Conservation (phyloP, 1,284 basidiomycete species). For the Puccinia horiana region DNA sequence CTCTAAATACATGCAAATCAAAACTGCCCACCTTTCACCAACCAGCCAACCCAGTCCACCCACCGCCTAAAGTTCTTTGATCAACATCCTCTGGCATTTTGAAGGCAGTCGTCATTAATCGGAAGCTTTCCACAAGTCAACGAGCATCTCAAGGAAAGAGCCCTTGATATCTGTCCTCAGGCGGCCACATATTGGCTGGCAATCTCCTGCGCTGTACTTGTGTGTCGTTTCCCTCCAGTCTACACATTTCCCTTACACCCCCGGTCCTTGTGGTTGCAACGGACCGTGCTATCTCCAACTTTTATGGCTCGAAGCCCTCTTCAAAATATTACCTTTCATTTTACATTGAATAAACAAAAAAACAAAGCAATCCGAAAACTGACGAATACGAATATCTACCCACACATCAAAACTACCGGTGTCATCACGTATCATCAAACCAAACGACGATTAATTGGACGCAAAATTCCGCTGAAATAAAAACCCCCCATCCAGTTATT, state of each 20-base stretch:
- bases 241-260: neutral
- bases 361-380: neutral
- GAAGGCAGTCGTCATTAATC: too few relatives aligned
- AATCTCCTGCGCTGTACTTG: neutral
- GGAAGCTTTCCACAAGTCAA: too few relatives aligned
- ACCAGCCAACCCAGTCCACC: neutral
- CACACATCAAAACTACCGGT: neutral
- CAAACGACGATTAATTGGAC: neutral
- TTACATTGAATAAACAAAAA: neutral
- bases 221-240: neutral
- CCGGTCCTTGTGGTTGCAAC: neutral
- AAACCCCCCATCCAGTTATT: neutral
- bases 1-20: neutral
- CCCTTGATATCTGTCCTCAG: neutral
- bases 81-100: neutral
- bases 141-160: too few relatives aligned
- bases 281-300: neutral
- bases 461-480: neutral
- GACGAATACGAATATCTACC: neutral
- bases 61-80: neutral
- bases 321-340: neutral
- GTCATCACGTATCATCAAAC: neutral
- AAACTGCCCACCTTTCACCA: neutral
- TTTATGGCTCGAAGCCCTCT: neutral
- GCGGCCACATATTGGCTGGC: neutral